Percentiles rank a stretch among this genome's conserved stretches.
phyloP scores from a whole-genome alignment of 73 alveolate species.

The Effrenium voratum region DNA sequence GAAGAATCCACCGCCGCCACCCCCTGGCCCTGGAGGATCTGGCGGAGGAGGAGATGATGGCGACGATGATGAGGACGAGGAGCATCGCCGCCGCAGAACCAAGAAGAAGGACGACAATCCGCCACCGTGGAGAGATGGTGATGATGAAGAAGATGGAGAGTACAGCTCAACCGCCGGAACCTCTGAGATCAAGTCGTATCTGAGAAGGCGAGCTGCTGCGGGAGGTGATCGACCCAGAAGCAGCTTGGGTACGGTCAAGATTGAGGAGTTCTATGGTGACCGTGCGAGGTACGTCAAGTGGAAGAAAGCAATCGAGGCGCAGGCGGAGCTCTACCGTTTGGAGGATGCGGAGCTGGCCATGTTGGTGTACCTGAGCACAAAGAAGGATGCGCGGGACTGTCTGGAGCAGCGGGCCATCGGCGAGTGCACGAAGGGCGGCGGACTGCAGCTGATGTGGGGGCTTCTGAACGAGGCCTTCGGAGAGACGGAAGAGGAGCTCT shows the following conservation, averaged over 20 bases:
- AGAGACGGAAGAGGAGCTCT: too few relatives aligned
- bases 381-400: slow-evolving; percentile 16
- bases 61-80: too few relatives aligned
- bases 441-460: too few relatives aligned
- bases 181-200: not conserved
- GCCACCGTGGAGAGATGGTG: too few relatives aligned
- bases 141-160: not conserved
- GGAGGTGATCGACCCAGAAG: not conserved
- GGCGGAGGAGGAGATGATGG: too few relatives aligned
- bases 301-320: not conserved
- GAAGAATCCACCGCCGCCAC: too few relatives aligned
- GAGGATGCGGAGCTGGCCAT: slow-evolving; percentile 1
- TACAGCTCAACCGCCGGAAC: not conserved
- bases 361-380: not conserved
- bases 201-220: not conserved
- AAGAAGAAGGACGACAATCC: too few relatives aligned
- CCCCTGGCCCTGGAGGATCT: too few relatives aligned
- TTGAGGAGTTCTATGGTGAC: not conserved
- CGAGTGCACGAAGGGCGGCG: too few relatives aligned
- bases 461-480: too few relatives aligned
- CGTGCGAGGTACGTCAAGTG: not conserved
- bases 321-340: not conserved
- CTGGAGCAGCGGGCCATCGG: too few relatives aligned
- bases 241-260: not conserved
- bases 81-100: too few relatives aligned